Evolutionary conservation across 768 basidiomycete species (phyloP), one percentile per base, ranked within the genome.

Genomic region (Pluteus cervinus): DNA sequence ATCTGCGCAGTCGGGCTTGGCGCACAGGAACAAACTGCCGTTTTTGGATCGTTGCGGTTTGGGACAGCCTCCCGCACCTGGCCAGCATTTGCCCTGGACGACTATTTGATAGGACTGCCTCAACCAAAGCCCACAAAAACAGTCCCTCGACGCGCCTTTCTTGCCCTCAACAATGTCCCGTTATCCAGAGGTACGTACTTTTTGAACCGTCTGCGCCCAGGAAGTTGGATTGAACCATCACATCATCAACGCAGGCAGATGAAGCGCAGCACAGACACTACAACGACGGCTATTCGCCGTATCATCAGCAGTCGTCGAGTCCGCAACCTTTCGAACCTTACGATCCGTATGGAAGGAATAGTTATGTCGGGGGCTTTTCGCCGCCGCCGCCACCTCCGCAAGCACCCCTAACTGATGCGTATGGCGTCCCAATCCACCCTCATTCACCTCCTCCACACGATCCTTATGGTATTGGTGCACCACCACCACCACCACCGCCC

Each of bases 241-340:
- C n/a, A n/a, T n/a, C 28, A 16, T 3, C n/a, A 12, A n/a, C 24
- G 25, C 34, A 83, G 77, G 70, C 76, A 4, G 79, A 85, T 55
- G 79, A 84, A 55, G 75, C 66, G 10, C 80, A 81, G 45, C 68
- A 61, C 12, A 58, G 73, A 20, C 72, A 71, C 39, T 81, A 84
- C 57, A 81, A 82, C 50, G 81, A 86, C 41, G 79, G 80, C 1
- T 79, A 79, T 55, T 64, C 61, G 43, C 68, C 73, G 6, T 76
- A 81, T 44, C n/a, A n/a, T n/a, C 49, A 59, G 35, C 43, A 58
- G 18, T 48, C 52, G 22, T 45, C 42, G n/a, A 49, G 57, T 18
- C 52, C 60, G 31, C 61, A 58, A 32, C 66, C 67, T 5, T 69
- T 67, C 42, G 70, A 71, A 42, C 66, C 62, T 28, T 62, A 63